Base-by-base conservation (phyloP, 1,284 basidiomycete species). In the Cryptococcus sp. region DNA sequence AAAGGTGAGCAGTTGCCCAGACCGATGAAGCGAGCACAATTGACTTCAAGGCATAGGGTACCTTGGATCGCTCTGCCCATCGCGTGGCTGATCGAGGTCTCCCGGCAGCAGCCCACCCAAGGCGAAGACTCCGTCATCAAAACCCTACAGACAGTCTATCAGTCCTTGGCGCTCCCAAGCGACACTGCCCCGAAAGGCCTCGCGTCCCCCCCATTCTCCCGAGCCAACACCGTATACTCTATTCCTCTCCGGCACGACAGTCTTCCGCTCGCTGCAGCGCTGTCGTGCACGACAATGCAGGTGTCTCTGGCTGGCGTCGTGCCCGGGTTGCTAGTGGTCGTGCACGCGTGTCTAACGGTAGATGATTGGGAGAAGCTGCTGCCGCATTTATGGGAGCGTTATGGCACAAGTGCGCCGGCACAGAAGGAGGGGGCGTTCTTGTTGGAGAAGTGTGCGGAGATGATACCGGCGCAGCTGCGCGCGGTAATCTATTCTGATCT, bases 371-470 rank as follows among this genome's bases (percentile, higher is more conserved):
- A 28, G 2, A 20, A 35, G 1, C 46, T 73, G 1, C 53, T 73
- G 1, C 71, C 69, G 3, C 36, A 54, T n/a, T 28, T 70, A 1
- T 75, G 73, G 73, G 52, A 59, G 18, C 52, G 58, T 9, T 65
- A 61, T 43, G 61, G 55, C 20, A 11, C 40, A 23, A n/a, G 46
- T 13, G 6, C 50, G 37, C 36, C 53, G 24, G 50, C 60, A 28
- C 15, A 51, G 44, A 45, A 48, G 46, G 37, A 56, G 28, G 40
- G 60, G 13, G 56, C 63, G 0, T 76, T 76, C 56, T 49, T 76
- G 8, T 47, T 76, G 4, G 64, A 68, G 55, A 76, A 73, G 57
- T 73, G 73, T 50, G 68, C 64, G 13, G 73, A 75, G 53, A 48
- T 60, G 23, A 52, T 62, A 16, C 66, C 67, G 13, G 40, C 42